Evolutionary conservation across 225 moss, liverwort and hornwort species (phyloP), one percentile per base, ranked within the genome.

Genomic region (Thuidium tamariscinum): DNA sequence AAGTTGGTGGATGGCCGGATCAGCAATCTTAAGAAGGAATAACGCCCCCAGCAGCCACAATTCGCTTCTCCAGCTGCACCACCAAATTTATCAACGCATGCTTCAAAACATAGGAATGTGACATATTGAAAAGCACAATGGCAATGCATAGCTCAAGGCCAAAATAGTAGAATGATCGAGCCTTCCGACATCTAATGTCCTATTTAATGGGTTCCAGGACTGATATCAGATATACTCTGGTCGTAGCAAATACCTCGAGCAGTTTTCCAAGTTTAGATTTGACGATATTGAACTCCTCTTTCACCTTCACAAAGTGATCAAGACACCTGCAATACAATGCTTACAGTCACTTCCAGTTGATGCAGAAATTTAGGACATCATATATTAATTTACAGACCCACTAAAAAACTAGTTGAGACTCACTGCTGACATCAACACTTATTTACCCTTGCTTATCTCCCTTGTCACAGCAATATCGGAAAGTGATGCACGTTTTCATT

Each of bases 31-130:
- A 22, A 17, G 66, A 82, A 25, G 91, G 90, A 82, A 92, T 79
- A 66, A 69, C 60, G 55, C 93, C 93, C 36, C 93, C 93, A 54
- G 79, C 84, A 82, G 89, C 93, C 69, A 93, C 78, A 39, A 93
- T 92, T 63, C 44, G 57, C 71, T 93, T 92, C 90, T 93, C 92
- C 87, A 93, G 79, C 93, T 93, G 90, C 89, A 84, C 48, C 70
- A 86, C 70, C 60, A 80, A 74, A 84, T 19, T 75, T 8, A 37
- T 56, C 61, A 48, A 59, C 65, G 30, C 39, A 67, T 13, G 48
- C 39, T 59, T 39, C 11, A 39, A 46, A 42, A 46, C 68, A 26
- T 15, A 23, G 19, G 29, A 41, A 73, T 82, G 39, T 14, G 54
- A 52, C 62, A 54, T n/a, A 52, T 67, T 54, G 32, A 82, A 56